A percentile compares a stretch with the other conserved stretches of the same genome.
These are phyloP conservation scores for Penicillium lividum DNA, from an alignment of 495 filamentous ascomycete genomes.

Conservation along the genomic window DNA sequence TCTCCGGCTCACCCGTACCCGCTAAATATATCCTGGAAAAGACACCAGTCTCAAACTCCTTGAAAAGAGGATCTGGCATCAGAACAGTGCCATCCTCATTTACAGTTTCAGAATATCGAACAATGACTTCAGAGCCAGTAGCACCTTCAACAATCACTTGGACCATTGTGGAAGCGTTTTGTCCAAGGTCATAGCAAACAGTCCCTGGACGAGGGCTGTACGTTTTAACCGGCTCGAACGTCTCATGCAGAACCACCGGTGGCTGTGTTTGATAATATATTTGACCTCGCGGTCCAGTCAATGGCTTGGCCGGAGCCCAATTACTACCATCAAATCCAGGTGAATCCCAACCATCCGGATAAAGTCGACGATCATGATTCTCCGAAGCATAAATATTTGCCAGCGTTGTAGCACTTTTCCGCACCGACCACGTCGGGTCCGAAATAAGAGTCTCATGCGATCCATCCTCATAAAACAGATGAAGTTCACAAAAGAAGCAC, in stretches of 20 bases:
- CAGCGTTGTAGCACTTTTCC: constrained; percentile 29
- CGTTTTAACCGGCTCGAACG: constrained; percentile 23
- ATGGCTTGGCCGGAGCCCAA: constrained; percentile 26
- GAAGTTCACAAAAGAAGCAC: constrained; percentile 33
- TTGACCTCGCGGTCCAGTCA: constrained; percentile 30
- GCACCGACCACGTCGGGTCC: constrained; percentile 27
- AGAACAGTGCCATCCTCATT: constrained; percentile 26
- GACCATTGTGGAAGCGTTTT: constrained; percentile 30
- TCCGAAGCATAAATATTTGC: constrained; percentile 36
- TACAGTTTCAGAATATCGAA: constrained; percentile 30
- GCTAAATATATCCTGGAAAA: constrained; percentile 27
- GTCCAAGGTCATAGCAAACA: constrained; percentile 29
- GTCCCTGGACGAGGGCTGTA: constrained; percentile 16
- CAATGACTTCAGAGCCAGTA: constrained; percentile 25
- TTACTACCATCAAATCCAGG: constrained; percentile 17
- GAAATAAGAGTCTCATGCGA: constrained; percentile 26
- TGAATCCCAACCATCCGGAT: constrained; percentile 27
- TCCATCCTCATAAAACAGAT: constrained; percentile 28
- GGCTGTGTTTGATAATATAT: constrained; percentile 30
- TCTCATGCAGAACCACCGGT: constrained; percentile 29
- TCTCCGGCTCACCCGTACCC: constrained; percentile 26
- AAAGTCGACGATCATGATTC: constrained; percentile 26
- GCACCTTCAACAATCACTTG: constrained; percentile 20
- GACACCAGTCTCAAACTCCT: constrained; percentile 30
- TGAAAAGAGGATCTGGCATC: constrained; percentile 35